Evolutionary conservation across 768 basidiomycete species (phyloP).

Genomic region (Boletus barrowsii): DNA sequence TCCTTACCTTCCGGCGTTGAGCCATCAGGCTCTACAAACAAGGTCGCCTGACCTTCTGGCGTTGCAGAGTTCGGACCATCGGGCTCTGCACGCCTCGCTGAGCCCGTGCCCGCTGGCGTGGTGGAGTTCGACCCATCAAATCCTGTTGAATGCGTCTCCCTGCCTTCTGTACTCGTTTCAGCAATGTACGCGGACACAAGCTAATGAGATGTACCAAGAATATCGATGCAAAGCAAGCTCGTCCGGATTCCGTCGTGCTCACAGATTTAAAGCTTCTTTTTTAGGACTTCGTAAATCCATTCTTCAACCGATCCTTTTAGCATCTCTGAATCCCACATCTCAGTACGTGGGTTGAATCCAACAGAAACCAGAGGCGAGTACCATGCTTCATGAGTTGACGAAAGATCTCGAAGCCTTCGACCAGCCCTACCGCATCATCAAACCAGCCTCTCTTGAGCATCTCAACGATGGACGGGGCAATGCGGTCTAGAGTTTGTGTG

Average conservation of each 20-base stretch:
- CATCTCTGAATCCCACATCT: not conserved
- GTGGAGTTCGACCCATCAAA: too few species aligned
- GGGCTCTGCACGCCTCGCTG: too few species aligned
- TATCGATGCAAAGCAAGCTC: not conserved
- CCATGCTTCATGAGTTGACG: not conserved
- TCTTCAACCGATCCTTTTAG: not conserved
- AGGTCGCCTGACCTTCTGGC: too few species aligned
- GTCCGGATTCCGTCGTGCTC: not conserved
- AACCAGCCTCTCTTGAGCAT: conserved; percentile 3
- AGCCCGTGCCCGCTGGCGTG: too few species aligned
- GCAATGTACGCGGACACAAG: too few species aligned
- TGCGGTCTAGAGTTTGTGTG: not conserved
- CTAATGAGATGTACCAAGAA: not conserved
- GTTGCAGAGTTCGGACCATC: too few species aligned
- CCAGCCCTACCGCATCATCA: conserved; percentile 1
- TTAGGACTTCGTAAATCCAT: not conserved
- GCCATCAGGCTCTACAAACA: too few species aligned
- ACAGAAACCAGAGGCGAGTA: not conserved
- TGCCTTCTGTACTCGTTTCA: not conserved
- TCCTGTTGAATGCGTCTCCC: not conserved
- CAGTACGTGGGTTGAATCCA: not conserved
- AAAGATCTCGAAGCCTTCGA: conserved; percentile 1
- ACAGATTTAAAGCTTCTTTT: not conserved
- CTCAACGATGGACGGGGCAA: not conserved
- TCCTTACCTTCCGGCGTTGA: too few species aligned